Evolutionary conservation across 257 asterid species (phyloP).

Genomic region (Gentiana dahurica): DNA sequence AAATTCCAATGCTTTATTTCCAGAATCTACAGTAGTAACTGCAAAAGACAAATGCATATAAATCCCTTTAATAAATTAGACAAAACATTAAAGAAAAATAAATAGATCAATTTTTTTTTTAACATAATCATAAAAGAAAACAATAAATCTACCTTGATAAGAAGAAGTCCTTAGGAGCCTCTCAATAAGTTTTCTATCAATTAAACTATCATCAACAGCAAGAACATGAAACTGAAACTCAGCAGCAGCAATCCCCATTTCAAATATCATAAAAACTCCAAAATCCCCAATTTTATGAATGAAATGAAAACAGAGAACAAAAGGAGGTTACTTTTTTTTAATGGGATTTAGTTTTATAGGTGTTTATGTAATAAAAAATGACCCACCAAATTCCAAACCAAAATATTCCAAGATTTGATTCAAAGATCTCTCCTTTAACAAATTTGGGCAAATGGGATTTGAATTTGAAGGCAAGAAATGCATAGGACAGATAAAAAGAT

Average conservation of each 20-base stretch:
- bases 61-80: constrained; percentile 1
- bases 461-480: constrained; percentile 77
- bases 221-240: constrained; percentile 37
- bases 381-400: constrained; percentile 76
- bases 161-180: constrained; percentile 37
- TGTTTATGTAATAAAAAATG: constrained; percentile 6
- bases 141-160: constrained; percentile 24
- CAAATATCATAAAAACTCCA: constrained; percentile 1
- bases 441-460: constrained; percentile 22
- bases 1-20: constrained; percentile 49
- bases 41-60: constrained; percentile 13
- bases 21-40: constrained; percentile 64
- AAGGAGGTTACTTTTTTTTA: constrained; percentile 1
- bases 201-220: constrained; percentile 40
- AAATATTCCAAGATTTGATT: constrained; percentile 75
- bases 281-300: too few relatives aligned
- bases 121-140: neutral
- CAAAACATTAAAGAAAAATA: neutral
- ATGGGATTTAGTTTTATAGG: neutral
- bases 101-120: neutral
- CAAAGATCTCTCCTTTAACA: constrained; percentile 13
- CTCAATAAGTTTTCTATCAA: constrained; percentile 40
- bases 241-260: constrained; percentile 29
- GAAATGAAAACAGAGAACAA: neutral
- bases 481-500: constrained; percentile 1